These are phyloP conservation scores for Fraxinus platypoda DNA, from an alignment of 305 asterid genomes.

Conservation along the genomic window DNA sequence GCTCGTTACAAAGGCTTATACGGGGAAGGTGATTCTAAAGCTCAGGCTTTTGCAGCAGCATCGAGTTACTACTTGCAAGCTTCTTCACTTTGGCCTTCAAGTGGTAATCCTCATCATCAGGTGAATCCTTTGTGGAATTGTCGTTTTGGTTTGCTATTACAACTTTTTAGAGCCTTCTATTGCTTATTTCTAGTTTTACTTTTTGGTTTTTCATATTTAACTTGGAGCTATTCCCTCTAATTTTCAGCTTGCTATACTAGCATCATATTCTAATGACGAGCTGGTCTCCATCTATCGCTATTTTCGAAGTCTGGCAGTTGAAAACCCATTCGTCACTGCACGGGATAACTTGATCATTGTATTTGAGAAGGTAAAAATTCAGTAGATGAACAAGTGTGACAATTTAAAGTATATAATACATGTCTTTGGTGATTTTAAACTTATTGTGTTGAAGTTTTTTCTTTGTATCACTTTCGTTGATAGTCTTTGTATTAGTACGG, in stretches of 20 bases:
- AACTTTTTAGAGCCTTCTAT: neutral
- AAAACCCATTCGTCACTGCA: slow-evolving; percentile 83
- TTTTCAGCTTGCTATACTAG: slow-evolving; percentile 91
- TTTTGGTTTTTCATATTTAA: neutral
- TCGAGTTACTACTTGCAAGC: slow-evolving; percentile 93
- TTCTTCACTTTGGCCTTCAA: slow-evolving; percentile 83
- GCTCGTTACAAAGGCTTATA: slow-evolving; percentile 96
- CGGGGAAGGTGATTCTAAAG: slow-evolving; percentile 88
- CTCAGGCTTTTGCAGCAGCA: slow-evolving; percentile 87
- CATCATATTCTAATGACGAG: slow-evolving; percentile 91
- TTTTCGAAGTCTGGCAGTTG: slow-evolving; percentile 91
- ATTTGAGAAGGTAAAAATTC: slow-evolving; percentile 84
- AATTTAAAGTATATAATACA: neutral
- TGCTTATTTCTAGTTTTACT: slow-evolving; percentile 1
- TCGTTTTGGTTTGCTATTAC: slow-evolving; percentile 1
- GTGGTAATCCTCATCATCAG: slow-evolving; percentile 99
- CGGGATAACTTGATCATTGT: slow-evolving; percentile 92
- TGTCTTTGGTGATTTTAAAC: neutral
- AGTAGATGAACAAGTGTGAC: neutral
- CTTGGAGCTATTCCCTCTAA: slow-evolving; percentile 17
- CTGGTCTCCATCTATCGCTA: slow-evolving; percentile 81
- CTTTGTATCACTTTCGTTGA: neutral
- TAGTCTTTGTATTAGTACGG: neutral
- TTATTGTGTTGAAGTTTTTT: neutral
- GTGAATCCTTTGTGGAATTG: slow-evolving; percentile 29